Base-by-base conservation (phyloP, 371 early-diverging fungal genomes). In the Phascolomyces articulosus region DNA sequence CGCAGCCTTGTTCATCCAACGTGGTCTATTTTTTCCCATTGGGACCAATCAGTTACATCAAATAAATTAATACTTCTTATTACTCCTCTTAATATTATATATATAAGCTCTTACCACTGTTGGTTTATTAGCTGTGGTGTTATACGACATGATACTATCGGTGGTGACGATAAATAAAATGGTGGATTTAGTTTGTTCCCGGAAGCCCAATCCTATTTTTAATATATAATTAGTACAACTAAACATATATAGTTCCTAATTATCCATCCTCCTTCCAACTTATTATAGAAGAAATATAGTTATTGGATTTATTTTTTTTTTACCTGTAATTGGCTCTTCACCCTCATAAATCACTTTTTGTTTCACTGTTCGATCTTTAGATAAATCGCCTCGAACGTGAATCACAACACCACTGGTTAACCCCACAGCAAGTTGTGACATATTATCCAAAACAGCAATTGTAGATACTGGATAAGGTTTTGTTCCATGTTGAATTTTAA, bases 331-430 rank as follows among this genome's bases (percentile, higher is more conserved):
- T 1, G 91, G 91, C 63, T 95, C 95, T 28, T 90, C 86, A 11
- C 94, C 90, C 61, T 93, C 89, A 75, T 93, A 90, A 31, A 96
- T 79, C 15, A 92, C 84, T 55, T 90, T 90, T 57, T 92, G 90
- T 62, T 93, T 93, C 0, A 88, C 88, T 24, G 87, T 85, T 24
- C 90, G 83, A 64, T 93, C 94, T 54, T 90, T 88, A 48, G 87
- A 84, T 6, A 96, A 74, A 71, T 94, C 94, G 2, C 96, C 95
- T 27, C 91, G 87, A 29, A 94, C 86, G 59, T 93, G 77, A 20
- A 96, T 79, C 0, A 96, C 95, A 1, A 90, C 87, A 24, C 97
- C 98, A 70, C 95, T 95, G 2, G 93, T 93, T 64, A 97, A 80
- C 0, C 96, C 98, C 41, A 96, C 78, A 4, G 96, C 96, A 7